Conservation (phyloP, 225 moss, liverwort and hornwort genomes). For the Asterella californica region DNA sequence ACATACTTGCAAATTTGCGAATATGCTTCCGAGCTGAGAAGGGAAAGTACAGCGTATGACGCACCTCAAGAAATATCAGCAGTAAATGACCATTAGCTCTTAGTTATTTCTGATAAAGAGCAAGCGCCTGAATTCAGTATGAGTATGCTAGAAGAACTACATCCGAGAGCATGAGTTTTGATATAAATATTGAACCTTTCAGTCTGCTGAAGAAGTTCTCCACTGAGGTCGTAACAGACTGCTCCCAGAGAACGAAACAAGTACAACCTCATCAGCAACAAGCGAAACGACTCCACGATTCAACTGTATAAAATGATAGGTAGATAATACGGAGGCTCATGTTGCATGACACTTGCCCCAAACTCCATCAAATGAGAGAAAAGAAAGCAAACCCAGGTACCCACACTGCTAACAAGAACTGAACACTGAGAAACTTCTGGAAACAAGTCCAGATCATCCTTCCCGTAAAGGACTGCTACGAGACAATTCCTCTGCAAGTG, state of each 20-base stretch:
- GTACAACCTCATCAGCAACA: neutral
- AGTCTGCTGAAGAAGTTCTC: conserved; percentile 50
- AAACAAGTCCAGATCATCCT: neutral
- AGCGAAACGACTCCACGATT: neutral
- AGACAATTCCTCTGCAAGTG: neutral
- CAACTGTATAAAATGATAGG: neutral
- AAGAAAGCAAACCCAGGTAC: no score
- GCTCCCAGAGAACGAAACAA: neutral
- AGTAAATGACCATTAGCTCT: neutral
- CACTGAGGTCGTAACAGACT: conserved; percentile 32
- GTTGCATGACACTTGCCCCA: neutral
- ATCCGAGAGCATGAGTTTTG: neutral
- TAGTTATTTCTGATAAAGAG: neutral
- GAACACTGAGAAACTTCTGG: neutral
- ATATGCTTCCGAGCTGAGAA: neutral
- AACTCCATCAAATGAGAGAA: no score
- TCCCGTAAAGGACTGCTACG: neutral
- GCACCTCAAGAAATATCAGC: neutral
- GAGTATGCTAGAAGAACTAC: neutral
- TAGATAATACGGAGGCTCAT: neutral
- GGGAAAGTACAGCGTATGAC: neutral
- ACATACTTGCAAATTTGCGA: neutral
- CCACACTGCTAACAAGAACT: no score
- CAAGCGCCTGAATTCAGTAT: neutral
- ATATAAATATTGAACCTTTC: conserved; percentile 21